Evolutionary conservation across 805 yeast species (phyloP).

Genomic region (Saturnispora mendoncae): DNA sequence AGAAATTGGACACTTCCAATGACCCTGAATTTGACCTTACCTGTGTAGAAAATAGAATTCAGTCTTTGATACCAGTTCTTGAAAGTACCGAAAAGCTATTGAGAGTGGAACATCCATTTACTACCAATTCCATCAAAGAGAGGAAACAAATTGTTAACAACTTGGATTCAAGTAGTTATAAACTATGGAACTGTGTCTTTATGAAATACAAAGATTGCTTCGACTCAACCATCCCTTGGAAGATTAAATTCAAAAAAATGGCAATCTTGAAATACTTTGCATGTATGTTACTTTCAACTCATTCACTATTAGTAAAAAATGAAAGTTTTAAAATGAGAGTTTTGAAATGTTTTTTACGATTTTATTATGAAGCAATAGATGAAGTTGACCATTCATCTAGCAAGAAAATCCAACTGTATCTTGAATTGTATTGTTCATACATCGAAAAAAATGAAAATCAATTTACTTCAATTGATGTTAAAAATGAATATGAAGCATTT

Average conservation of each 20-base stretch:
- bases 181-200: constrained; percentile 31
- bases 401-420: constrained; percentile 23
- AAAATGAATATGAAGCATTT: constrained; percentile 4
- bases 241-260: not conserved
- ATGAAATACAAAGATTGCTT: constrained; percentile 13
- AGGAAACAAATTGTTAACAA: no score
- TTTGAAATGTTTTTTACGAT: constrained; percentile 26
- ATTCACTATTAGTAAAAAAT: constrained; percentile 23
- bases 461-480: not conserved
- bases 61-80: constrained; percentile 14
- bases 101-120: constrained; percentile 9
- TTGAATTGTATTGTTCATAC: constrained; percentile 21
- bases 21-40: constrained; percentile 16
- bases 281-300: constrained; percentile 26
- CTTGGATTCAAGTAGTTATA: constrained; percentile 21
- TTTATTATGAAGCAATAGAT: constrained; percentile 26
- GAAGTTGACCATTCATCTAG: constrained; percentile 15
- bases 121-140: no score
- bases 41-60: constrained; percentile 14
- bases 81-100: constrained; percentile 13
- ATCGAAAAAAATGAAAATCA: constrained; percentile 18
- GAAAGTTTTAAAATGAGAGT: constrained; percentile 23
- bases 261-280: constrained; percentile 24
- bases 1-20: constrained; percentile 6
- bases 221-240: not conserved